Conservation (phyloP, 805 yeast genomes). For the Allodekkera sacchari region DNA sequence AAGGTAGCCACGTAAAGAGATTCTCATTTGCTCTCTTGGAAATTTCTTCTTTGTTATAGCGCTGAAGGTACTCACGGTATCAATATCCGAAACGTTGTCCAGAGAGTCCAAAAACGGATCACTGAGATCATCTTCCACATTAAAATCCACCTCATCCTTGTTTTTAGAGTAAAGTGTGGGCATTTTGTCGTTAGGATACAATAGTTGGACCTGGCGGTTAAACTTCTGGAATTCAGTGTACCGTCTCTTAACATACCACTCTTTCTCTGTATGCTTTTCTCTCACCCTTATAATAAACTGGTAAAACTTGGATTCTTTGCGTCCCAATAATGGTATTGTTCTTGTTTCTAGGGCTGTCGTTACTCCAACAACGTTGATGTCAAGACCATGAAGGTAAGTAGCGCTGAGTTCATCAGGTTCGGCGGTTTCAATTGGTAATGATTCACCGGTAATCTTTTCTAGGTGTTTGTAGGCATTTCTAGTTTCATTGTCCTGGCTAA, state of each 20-base stretch:
- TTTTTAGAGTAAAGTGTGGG: conserved; percentile 26
- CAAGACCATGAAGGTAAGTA: conserved; percentile 46
- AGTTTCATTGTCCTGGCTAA: conserved; percentile 23
- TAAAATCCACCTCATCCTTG: conserved; percentile 15
- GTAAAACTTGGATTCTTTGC: conserved; percentile 20
- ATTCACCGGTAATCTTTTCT: conserved; percentile 22
- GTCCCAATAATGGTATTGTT: conserved; percentile 14
- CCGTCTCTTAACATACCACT: conserved; percentile 47
- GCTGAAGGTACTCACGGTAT: too few species aligned
- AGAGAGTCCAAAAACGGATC: conserved; percentile 4
- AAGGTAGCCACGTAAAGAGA: conserved; percentile 71
- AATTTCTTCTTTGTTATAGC: conserved; percentile 22
- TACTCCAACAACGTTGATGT: conserved; percentile 64
- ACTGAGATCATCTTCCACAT: conserved; percentile 9
- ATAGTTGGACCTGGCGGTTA: conserved; percentile 39
- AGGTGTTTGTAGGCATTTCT: conserved; percentile 32
- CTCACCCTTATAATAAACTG: conserved; percentile 43
- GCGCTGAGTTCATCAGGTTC: too few species aligned
- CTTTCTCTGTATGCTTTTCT: conserved; percentile 23
- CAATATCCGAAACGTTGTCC: too few species aligned
- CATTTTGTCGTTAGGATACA: conserved; percentile 63
- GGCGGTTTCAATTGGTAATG: conserved; percentile 6
- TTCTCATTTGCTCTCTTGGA: conserved; percentile 68
- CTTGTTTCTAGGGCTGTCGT: conserved; percentile 24
- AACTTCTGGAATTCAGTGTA: conserved; percentile 63